Conservation (phyloP, 2,329 filamentous ascomycete genomes). For the Ophiostoma piceae region DNA sequence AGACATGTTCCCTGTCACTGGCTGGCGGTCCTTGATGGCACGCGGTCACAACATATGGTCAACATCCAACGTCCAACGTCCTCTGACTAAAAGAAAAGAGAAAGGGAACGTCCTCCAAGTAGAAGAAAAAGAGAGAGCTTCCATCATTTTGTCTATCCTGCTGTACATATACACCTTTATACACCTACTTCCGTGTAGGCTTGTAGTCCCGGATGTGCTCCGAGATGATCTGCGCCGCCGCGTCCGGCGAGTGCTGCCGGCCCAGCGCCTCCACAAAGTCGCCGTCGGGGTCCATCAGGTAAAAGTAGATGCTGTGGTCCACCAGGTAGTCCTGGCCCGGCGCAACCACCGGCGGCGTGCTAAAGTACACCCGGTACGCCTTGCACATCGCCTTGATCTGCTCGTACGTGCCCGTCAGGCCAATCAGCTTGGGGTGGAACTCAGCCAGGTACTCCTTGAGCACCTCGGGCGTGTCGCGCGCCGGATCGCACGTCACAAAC, state of each 20-base stretch:
- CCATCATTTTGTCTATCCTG: not conserved
- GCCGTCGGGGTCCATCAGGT: conserved; percentile 96
- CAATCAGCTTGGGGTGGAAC: conserved; percentile 82
- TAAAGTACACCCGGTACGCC: conserved; percentile 94
- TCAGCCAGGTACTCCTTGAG: conserved; percentile 81
- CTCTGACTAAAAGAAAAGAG: not conserved
- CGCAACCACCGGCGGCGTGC: conserved; percentile 80
- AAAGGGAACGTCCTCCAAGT: not conserved
- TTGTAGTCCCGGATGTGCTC: conserved; percentile 71
- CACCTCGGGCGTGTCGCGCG: conserved; percentile 78
- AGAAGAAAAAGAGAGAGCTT: not conserved
- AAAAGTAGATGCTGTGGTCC: conserved; percentile 99
- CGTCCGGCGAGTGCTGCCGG: conserved; percentile 84
- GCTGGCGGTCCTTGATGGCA: conserved; percentile 2
- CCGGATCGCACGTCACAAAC: conserved; percentile 95
- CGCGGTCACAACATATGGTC: not conserved
- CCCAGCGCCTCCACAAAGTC: conserved; percentile 98
- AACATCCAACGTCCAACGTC: no score
- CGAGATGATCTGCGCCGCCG: conserved; percentile 75
- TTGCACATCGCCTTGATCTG: conserved; percentile 93
- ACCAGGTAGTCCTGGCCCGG: conserved; percentile 95
- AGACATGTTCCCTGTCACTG: not conserved
- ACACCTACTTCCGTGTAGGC: conserved; percentile 8
- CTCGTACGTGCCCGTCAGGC: conserved; percentile 88
- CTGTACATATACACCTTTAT: not conserved